phyloP scores from a whole-genome alignment of 768 basidiomycete species.

The Calvatia gigantea region DNA sequence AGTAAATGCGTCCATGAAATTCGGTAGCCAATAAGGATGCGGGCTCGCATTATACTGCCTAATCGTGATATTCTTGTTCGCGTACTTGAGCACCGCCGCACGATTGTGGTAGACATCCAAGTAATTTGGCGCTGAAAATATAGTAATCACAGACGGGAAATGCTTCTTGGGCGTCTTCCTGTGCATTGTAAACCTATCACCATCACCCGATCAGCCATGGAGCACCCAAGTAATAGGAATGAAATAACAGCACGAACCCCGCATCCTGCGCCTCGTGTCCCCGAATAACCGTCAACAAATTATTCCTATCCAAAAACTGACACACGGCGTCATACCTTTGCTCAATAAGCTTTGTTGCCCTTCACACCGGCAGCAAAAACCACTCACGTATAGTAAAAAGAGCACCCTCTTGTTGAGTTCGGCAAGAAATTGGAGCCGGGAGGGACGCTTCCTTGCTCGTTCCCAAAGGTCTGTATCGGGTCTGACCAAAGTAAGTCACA shows the following conservation, averaged over 20 bases:
- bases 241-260: slow-evolving; percentile 49
- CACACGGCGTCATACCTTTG: slow-evolving; percentile 80
- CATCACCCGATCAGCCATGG: not conserved
- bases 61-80: slow-evolving; percentile 95
- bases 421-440: slow-evolving; percentile 65
- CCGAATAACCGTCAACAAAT: slow-evolving; percentile 87
- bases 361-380: not conserved
- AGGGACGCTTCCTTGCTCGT: slow-evolving; percentile 63
- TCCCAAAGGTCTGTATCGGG: slow-evolving; percentile 85
- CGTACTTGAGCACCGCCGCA: slow-evolving; percentile 95
- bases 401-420: slow-evolving; percentile 88
- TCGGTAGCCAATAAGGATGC: slow-evolving; percentile 95
- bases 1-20: slow-evolving; percentile 97
- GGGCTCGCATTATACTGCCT: slow-evolving; percentile 77
- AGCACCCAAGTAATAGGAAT: not conserved
- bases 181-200: slow-evolving; percentile 66
- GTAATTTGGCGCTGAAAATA: slow-evolving; percentile 97
- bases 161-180: slow-evolving; percentile 92
- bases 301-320: slow-evolving; percentile 90
- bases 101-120: slow-evolving; percentile 96
- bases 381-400: slow-evolving; percentile 87
- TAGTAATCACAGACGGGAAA: slow-evolving; percentile 95
- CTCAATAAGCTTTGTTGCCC: not conserved
- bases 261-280: slow-evolving; percentile 98
- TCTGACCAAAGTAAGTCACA: slow-evolving; percentile 98